These are phyloP conservation scores for Stemphylium vesicarium DNA, from an alignment of 2,329 filamentous ascomycete genomes.

Conservation along the genomic window DNA sequence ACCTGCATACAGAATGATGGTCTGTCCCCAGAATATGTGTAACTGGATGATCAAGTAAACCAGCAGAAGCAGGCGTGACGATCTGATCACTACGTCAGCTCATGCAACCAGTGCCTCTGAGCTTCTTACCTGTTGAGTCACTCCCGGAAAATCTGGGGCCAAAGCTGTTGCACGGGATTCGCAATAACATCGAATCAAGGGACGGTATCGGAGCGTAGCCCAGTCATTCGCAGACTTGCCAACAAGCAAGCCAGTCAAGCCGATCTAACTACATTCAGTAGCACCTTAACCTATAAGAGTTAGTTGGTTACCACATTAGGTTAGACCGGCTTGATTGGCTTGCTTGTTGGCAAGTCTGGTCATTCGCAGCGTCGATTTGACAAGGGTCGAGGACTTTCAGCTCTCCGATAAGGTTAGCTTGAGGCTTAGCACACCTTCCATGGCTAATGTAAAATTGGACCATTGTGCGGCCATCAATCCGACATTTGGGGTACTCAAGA, in stretches of 20 bases:
- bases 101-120: neutral
- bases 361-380: neutral
- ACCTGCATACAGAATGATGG: neutral
- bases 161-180: neutral
- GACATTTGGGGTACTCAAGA: neutral
- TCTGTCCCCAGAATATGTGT: neutral
- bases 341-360: no score
- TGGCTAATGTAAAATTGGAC: neutral
- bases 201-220: neutral
- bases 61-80: neutral
- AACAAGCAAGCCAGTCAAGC: no score
- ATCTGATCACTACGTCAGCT: neutral
- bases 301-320: no score
- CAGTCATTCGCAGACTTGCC: no score
- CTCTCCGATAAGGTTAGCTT: neutral
- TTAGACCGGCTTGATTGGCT: no score
- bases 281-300: no score
- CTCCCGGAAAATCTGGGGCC: neutral
- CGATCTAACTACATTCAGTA: no score
- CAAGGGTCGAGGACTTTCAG: neutral
- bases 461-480: neutral
- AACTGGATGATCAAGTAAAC: neutral
- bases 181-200: neutral
- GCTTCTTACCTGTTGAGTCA: neutral
- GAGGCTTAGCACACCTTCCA: neutral